Conservation (phyloP, 345 rosid genomes). For the Noccaea bulbosa region DNA sequence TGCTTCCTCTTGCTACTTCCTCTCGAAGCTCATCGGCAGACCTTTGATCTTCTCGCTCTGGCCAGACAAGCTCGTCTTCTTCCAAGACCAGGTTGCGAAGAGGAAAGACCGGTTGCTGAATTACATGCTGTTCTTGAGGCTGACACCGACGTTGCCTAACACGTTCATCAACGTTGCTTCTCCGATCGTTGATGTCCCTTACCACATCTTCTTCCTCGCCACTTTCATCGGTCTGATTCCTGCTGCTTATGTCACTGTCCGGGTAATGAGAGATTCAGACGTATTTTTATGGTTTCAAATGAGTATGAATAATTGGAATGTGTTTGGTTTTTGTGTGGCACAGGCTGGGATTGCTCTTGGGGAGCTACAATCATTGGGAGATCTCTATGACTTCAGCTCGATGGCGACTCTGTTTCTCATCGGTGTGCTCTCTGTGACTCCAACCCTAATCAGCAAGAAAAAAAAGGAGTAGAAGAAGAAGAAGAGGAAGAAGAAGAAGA, state of each 20-base stretch:
- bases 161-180: constrained; percentile 94
- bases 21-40: constrained; percentile 80
- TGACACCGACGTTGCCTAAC: constrained; percentile 91
- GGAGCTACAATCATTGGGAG: constrained; percentile 75
- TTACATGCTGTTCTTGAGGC: constrained; percentile 87
- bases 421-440: constrained; percentile 74
- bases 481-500: constrained; percentile 39
- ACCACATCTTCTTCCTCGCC: constrained; percentile 80
- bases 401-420: constrained; percentile 81
- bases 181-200: constrained; percentile 88
- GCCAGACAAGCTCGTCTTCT: constrained; percentile 88
- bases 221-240: constrained; percentile 88
- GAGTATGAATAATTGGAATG: not conserved
- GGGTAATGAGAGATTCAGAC: constrained; percentile 68
- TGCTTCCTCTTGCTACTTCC: constrained; percentile 92
- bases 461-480: constrained; percentile 44
- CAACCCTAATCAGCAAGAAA: constrained; percentile 67
- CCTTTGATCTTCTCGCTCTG: constrained; percentile 81
- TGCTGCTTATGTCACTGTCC: constrained; percentile 90
- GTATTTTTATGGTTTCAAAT: not conserved
- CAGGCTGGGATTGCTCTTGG: constrained; percentile 96
- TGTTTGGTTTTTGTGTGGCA: constrained; percentile 22
- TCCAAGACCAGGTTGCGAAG: constrained; percentile 91
- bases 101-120: constrained; percentile 72
- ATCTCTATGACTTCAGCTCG: constrained; percentile 87